These are phyloP conservation scores for Penicillium rolfsii DNA, from an alignment of 2,329 filamentous ascomycete genomes.

Conservation along the genomic window DNA sequence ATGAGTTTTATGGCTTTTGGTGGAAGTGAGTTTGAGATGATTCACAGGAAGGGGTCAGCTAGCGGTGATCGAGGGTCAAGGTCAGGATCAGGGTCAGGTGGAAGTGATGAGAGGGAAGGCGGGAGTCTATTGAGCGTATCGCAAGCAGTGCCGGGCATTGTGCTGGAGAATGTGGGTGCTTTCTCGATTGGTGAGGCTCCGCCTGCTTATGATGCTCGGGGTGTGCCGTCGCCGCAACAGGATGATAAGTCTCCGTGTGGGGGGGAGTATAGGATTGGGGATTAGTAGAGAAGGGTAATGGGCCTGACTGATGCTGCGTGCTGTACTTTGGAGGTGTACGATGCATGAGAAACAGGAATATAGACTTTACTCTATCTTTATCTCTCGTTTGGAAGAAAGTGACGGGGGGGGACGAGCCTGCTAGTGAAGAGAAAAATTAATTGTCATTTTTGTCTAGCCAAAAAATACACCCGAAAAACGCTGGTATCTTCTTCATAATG, in stretches of 20 bases:
- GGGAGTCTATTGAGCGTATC: not conserved
- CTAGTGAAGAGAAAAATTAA: not conserved
- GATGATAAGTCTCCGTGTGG: constrained; percentile 21
- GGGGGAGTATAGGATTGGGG: constrained; percentile 14
- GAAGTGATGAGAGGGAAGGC: not conserved
- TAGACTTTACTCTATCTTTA: not conserved
- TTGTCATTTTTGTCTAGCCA: constrained; percentile 29
- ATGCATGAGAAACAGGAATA: not conserved
- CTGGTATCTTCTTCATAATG: constrained; percentile 19
- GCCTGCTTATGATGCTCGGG: constrained; percentile 22
- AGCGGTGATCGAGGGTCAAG: not conserved
- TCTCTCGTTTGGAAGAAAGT: not conserved
- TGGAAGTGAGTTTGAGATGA: constrained; percentile 3
- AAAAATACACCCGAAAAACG: constrained; percentile 15
- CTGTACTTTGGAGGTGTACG: not conserved
- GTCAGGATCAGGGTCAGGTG: not conserved
- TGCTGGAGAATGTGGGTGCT: constrained; percentile 1
- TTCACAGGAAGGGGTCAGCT: not conserved
- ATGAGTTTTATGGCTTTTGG: constrained; percentile 38
- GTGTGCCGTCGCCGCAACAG: not conserved
- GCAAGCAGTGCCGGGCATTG: not conserved
- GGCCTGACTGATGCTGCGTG: not conserved
- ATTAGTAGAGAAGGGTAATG: not conserved
- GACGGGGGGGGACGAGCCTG: not conserved
- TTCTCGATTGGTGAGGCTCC: constrained; percentile 11